Base-by-base conservation (phyloP, 768 basidiomycete genomes). In the Pholiota molesta region DNA sequence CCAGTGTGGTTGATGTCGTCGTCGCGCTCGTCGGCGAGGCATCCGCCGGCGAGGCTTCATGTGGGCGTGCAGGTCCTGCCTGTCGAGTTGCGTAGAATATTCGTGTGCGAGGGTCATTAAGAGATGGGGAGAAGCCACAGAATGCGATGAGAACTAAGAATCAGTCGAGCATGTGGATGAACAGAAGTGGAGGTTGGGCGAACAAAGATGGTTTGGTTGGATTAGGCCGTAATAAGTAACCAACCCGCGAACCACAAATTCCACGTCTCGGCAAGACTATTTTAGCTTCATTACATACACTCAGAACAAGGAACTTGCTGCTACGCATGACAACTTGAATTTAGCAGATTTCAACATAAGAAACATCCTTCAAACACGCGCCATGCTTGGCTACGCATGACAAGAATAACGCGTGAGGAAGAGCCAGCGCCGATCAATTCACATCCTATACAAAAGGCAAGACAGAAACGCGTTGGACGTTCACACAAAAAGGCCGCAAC, bases 61-160 rank as follows among this genome's bases (percentile, higher is more conserved):
- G 57, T 64, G 65, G 28, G 63, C 40, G 56, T 62, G 66, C 60
- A 64, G 68, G 66, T 69, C 71, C 69, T 59, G 71, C 67, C 69
- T 69, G 63, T 65, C 63, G 52, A 68, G 59, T 51, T 64, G 57
- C 52, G 37, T 39, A 39, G 66, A 65, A 55, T 57, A 59, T n/a
- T 65, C 55, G 62, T 69, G 64, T 26, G 64, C 63, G 52, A 65
- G 58, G 54, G 63, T 51, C 51, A 42, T 59, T 26, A 62, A 63
- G 60, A 51, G 52, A 26, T 26, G 49, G 37, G 55, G 39, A 61
- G 52, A 57, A 60, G 55, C n/a, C n/a, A 21, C n/a, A 44, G 55
- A n/a, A 23, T n/a, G 28, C 16, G 55, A n/a, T 8, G 55, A 16
- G 10, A 19, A 19, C 19, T 14, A 14, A 13, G 16, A 33, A 2